These are phyloP conservation scores for Megacollybia marginata DNA, from an alignment of 768 basidiomycete species.

Conservation along the genomic window DNA sequence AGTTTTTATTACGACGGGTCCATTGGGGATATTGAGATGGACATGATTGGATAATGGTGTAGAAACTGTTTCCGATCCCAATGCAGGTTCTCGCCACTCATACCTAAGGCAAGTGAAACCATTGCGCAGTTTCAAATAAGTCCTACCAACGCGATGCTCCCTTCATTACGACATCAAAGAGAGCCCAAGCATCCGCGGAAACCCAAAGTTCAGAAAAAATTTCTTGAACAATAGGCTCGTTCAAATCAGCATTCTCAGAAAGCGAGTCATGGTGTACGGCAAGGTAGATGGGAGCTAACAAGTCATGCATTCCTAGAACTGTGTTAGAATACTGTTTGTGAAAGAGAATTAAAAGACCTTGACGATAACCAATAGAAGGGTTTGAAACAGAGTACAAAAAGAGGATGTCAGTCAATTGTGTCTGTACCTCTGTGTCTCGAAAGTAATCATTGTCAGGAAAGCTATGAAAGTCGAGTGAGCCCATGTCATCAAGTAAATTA, in stretches of 20 bases:
- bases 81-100: constrained; percentile 52
- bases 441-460: constrained; percentile 98
- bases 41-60: constrained; percentile 37
- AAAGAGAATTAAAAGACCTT: constrained; percentile 34
- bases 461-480: constrained; percentile 27
- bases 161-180: constrained; percentile 79
- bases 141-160: constrained; percentile 67
- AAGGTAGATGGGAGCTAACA: constrained; percentile 83
- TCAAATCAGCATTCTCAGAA: constrained; percentile 19
- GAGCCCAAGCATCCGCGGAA: constrained; percentile 80
- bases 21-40: constrained; percentile 35
- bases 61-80: constrained; percentile 6
- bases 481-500: constrained; percentile 2
- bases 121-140: neutral
- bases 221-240: constrained; percentile 29
- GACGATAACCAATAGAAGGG: constrained; percentile 84
- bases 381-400: constrained; percentile 79
- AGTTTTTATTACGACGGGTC: constrained; percentile 45
- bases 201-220: constrained; percentile 62
- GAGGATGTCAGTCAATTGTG: constrained; percentile 76
- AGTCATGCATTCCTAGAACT: constrained; percentile 85
- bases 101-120: constrained; percentile 16
- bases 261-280: constrained; percentile 81
- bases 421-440: constrained; percentile 65
- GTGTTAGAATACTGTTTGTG: constrained; percentile 1